phyloP scores from a whole-genome alignment of 306 rosid species.

The Lupinus albus region DNA sequence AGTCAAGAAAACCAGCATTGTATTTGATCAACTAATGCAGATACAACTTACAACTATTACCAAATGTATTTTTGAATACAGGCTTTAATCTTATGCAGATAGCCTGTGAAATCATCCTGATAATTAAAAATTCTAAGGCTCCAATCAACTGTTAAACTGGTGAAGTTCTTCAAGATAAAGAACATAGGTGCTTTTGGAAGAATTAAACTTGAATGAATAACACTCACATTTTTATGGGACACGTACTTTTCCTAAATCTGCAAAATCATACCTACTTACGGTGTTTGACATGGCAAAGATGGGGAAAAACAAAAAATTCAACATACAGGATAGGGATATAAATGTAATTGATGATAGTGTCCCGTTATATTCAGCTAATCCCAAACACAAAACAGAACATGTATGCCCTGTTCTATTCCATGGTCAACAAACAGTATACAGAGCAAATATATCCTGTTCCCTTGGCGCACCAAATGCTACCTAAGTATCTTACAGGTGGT shows the following conservation, averaged over 20 bases:
- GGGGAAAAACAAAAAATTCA: too few relatives aligned
- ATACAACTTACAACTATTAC: background rate
- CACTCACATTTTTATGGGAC: background rate
- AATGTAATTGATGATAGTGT: too few relatives aligned
- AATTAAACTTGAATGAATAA: background rate
- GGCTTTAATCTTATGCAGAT: constrained; percentile 8
- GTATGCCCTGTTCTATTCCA: too few relatives aligned
- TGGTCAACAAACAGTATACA: too few relatives aligned
- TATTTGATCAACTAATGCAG: constrained; percentile 5
- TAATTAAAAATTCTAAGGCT: background rate
- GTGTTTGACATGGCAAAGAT: too few relatives aligned
- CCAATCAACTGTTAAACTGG: background rate
- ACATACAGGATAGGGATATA: too few relatives aligned
- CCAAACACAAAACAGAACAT: too few relatives aligned
- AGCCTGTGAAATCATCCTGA: background rate
- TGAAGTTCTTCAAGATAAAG: background rate
- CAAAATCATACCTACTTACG: background rate
- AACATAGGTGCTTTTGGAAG: background rate
- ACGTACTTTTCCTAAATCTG: background rate
- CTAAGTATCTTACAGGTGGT: background rate
- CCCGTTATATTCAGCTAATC: too few relatives aligned
- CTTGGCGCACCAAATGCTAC: too few relatives aligned
- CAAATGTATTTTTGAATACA: constrained; percentile 19
- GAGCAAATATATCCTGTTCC: too few relatives aligned
- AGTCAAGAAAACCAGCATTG: background rate